These are phyloP conservation scores for Trypanosoma caninum DNA, from an alignment of 208 protist genomes.

Conservation along the genomic window DNA sequence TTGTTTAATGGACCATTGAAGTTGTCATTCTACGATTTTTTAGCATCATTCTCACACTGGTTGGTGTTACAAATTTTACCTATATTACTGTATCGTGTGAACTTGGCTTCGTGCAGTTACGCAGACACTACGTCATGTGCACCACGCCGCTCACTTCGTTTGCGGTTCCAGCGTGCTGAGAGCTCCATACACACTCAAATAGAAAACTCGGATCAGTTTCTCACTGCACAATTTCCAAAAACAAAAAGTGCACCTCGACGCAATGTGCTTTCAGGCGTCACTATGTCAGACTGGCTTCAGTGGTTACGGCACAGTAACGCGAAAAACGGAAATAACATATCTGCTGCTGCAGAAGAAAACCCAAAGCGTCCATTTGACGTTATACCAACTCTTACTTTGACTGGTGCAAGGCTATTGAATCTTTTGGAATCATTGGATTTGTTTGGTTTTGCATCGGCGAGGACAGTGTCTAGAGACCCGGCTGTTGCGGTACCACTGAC, in stretches of 20 bases:
- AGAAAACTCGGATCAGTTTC: background rate
- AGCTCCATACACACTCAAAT: no score
- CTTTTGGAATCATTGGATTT: constrained; percentile 4
- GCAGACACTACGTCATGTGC: background rate
- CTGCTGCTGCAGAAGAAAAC: no score
- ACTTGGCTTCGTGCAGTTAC: background rate
- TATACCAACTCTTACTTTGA: background rate
- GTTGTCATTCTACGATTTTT: constrained; percentile 12
- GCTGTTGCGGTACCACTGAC: background rate
- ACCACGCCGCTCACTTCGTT: background rate
- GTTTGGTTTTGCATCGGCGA: background rate
- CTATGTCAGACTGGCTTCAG: background rate
- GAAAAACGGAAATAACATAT: background rate
- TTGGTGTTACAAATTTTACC: constrained; percentile 4
- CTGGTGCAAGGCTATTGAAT: background rate
- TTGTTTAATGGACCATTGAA: background rate
- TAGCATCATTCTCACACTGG: constrained; percentile 10
- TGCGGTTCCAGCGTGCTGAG: constrained; percentile 1
- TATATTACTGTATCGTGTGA: background rate
- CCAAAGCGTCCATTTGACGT: background rate
- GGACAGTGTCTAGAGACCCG: background rate
- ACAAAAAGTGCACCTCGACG: background rate
- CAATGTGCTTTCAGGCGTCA: background rate
- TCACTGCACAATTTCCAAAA: background rate
- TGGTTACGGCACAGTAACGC: background rate